Conservation (phyloP, 495 filamentous ascomycete genomes). For the Trichoderma asperelloides region DNA sequence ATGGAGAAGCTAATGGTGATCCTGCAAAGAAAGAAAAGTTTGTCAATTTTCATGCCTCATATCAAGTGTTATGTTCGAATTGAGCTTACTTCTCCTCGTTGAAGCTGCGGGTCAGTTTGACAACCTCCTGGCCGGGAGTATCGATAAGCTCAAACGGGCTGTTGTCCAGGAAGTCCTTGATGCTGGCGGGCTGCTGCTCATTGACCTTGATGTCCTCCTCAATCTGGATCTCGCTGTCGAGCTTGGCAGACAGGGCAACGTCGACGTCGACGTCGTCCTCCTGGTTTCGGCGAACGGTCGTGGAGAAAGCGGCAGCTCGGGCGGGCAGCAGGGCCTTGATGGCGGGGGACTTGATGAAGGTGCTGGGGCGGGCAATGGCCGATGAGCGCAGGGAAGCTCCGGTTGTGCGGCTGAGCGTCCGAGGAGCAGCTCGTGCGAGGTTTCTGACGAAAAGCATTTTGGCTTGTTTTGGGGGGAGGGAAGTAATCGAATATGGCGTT, state of each 20-base stretch:
- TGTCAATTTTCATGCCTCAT: conserved; percentile 14
- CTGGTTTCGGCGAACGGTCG: conserved; percentile 45
- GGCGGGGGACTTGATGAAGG: conserved; percentile 23
- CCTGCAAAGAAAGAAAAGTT: conserved; percentile 32
- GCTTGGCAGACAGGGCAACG: conserved; percentile 68
- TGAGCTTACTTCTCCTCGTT: conserved; percentile 72
- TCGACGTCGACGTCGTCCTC: conserved; percentile 41
- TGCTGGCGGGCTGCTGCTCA: conserved; percentile 48
- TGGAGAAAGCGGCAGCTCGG: conserved; percentile 64
- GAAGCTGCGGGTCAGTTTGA: conserved; percentile 71
- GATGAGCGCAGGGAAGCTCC: conserved; percentile 40
- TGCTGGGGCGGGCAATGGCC: conserved; percentile 22
- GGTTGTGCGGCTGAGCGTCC: conserved; percentile 53
- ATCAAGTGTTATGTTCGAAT: neutral
- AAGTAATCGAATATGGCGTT: neutral
- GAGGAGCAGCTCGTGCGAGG: conserved; percentile 62
- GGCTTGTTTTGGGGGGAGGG: neutral
- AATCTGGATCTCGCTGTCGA: conserved; percentile 64
- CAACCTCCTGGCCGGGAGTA: conserved; percentile 73
- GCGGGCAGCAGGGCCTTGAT: conserved; percentile 37
- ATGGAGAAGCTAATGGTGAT: conserved; percentile 92
- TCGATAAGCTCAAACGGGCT: conserved; percentile 67
- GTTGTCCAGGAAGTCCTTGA: conserved; percentile 68
- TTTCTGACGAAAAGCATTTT: conserved; percentile 72
- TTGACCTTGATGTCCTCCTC: conserved; percentile 50